These are phyloP conservation scores for Danielia oregonensis DNA, from an alignment of 805 yeast species.

Conservation along the genomic window DNA sequence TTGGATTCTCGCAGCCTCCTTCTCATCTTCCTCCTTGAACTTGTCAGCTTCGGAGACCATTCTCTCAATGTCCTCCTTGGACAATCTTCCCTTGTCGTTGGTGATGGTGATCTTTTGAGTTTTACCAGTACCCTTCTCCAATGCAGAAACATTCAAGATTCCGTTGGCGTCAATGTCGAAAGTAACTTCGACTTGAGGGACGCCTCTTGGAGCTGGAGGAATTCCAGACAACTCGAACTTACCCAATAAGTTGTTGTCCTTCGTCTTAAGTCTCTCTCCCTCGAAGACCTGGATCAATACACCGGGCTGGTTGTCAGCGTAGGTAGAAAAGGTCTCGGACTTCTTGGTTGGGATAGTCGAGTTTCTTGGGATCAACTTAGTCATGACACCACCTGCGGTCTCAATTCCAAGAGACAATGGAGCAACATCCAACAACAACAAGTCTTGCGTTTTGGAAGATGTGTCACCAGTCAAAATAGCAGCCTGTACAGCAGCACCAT, in stretches of 20 bases:
- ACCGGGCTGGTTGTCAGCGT: conserved; percentile 94
- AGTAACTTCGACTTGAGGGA: conserved; percentile 88
- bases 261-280: conserved; percentile 94
- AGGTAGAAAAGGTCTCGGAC: conserved; percentile 93
- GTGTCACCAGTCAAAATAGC: conserved; percentile 95
- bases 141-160: conserved; percentile 79
- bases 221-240: conserved; percentile 83
- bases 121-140: conserved; percentile 94
- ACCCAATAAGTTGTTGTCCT: conserved; percentile 87
- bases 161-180: conserved; percentile 86
- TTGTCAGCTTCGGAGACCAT: conserved; percentile 98
- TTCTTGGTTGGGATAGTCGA: conserved; percentile 94
- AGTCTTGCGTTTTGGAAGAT: conserved; percentile 93
- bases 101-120: conserved; percentile 86
- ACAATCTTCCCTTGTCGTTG: conserved; percentile 90
- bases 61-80: conserved; percentile 92
- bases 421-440: conserved; percentile 85
- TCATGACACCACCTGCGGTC: conserved; percentile 97
- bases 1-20: conserved; percentile 78
- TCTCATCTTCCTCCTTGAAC: conserved; percentile 87
- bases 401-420: conserved; percentile 95
- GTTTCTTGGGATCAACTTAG: conserved; percentile 90
- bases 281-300: conserved; percentile 91
- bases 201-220: conserved; percentile 91
- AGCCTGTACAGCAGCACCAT: conserved; percentile 99